Evolutionary conservation across 2,329 filamentous ascomycete species (phyloP).

Genomic region (Aspergillus neotritici): DNA sequence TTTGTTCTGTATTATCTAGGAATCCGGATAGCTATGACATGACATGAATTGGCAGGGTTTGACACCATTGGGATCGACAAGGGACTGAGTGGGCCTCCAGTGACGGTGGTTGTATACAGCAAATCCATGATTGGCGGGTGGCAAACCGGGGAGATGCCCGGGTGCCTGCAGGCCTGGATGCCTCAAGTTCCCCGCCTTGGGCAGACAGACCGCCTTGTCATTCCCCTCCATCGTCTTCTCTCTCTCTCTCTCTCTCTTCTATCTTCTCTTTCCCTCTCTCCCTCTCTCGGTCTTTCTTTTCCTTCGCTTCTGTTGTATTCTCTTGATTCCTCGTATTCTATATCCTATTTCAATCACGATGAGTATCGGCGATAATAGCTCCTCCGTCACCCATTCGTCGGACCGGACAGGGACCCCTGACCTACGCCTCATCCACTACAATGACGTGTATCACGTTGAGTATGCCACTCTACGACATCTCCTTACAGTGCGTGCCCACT

Average conservation of each 20-base stretch:
- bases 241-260: constrained; percentile 3
- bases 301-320: not conserved
- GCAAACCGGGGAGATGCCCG: not conserved
- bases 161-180: constrained; percentile 1
- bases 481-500: not conserved
- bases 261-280: not conserved
- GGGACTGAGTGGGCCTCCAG: no score
- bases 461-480: constrained; percentile 21
- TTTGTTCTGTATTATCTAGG: no score
- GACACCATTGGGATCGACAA: no score
- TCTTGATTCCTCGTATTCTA: not conserved
- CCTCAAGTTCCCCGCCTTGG: not conserved
- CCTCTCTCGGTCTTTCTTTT: not conserved
- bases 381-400: constrained; percentile 40
- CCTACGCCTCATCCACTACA: constrained; percentile 80
- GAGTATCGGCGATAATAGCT: constrained; percentile 29
- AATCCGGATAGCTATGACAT: no score
- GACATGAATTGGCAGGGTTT: no score
- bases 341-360: constrained; percentile 12
- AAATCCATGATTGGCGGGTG: constrained; percentile 1
- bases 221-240: not conserved
- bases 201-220: not conserved
- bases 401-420: constrained; percentile 53
- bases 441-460: constrained; percentile 91
- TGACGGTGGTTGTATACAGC: no score